Percentiles rank a stretch among this genome's conserved stretches.
phyloP scores from a whole-genome alignment of 2,329 filamentous ascomycete genomes.

The Hypoxylon sp. region DNA sequence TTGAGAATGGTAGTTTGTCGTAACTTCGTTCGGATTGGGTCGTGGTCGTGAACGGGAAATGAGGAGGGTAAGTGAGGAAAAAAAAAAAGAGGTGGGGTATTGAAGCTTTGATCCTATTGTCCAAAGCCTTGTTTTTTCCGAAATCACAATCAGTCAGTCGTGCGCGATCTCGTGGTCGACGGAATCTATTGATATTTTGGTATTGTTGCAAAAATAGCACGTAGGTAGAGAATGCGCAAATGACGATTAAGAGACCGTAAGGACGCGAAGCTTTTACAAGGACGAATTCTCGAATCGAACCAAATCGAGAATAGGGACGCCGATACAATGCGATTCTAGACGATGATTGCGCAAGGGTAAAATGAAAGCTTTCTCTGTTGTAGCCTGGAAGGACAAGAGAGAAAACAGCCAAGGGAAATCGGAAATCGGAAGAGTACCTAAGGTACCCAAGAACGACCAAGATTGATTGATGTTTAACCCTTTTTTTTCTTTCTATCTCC shows the following conservation, averaged over 20 bases:
- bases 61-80: constrained; percentile 23
- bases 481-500: constrained; percentile 9
- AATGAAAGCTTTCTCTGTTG: constrained; percentile 7
- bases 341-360: constrained; percentile 33
- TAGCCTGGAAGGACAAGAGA: too few relatives aligned
- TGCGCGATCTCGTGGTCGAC: constrained; percentile 31
- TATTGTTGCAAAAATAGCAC: constrained; percentile 25
- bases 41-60: constrained; percentile 32
- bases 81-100: constrained; percentile 37
- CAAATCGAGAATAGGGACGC: constrained; percentile 35
- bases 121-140: constrained; percentile 10
- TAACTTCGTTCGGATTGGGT: constrained; percentile 39
- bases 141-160: constrained; percentile 24
- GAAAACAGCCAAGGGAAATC: too few relatives aligned
- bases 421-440: too few relatives aligned
- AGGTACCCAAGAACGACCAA: not conserved
- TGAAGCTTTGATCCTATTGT: constrained; percentile 31
- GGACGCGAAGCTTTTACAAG: constrained; percentile 30
- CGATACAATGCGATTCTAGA: constrained; percentile 38
- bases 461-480: constrained; percentile 30
- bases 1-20: constrained; percentile 31
- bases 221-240: constrained; percentile 34
- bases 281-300: constrained; percentile 35
- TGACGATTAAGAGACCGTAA: constrained; percentile 33
- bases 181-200: constrained; percentile 35